A percentile compares a stretch with the other conserved stretches of the same genome.
These are phyloP conservation scores for Rosa persica DNA, from an alignment of 306 rosid genomes.

Conservation along the genomic window DNA sequence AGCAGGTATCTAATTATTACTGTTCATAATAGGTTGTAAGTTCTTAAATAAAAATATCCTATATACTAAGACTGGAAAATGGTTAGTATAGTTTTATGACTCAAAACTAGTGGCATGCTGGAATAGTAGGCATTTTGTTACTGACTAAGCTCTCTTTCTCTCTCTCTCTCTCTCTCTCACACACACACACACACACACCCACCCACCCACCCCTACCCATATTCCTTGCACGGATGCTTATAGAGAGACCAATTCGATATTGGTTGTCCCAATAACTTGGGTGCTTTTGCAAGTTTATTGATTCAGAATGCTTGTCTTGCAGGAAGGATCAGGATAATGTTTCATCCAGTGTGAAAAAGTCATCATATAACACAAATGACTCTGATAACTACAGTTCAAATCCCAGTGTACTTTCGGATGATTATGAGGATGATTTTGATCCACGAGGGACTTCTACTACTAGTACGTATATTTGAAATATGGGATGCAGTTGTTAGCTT, in stretches of 20 bases:
- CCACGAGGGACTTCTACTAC: conserved; percentile 83
- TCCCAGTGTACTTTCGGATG: conserved; percentile 42
- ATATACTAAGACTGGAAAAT: not conserved
- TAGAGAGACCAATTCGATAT: conserved; percentile 3
- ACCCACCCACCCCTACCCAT: not conserved
- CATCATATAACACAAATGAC: conserved; percentile 48
- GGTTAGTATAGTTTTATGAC: not conserved
- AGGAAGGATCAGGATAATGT: conserved; percentile 52
- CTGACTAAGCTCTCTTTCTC: not conserved
- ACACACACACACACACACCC: not conserved
- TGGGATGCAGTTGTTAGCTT: conserved; percentile 4
- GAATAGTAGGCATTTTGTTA: not conserved
- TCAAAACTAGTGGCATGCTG: not conserved
- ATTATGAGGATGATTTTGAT: conserved; percentile 77
- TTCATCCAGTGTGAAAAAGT: conserved; percentile 50
- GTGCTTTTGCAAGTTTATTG: conserved; percentile 24
- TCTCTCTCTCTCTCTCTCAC: not conserved
- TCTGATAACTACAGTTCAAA: conserved; percentile 44
- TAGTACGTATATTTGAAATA: conserved; percentile 52
- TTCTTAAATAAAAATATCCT: not conserved
- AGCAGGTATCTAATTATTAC: conserved; percentile 33
- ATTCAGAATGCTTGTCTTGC: conserved; percentile 39
- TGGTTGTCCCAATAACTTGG: not conserved
- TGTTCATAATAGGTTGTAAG: conserved; percentile 5
- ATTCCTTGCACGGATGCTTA: not conserved